Evolutionary conservation across 345 rosid species (phyloP), one percentile per base, ranked within the genome.

Genomic region (Cardamine chenopodiifolia): DNA sequence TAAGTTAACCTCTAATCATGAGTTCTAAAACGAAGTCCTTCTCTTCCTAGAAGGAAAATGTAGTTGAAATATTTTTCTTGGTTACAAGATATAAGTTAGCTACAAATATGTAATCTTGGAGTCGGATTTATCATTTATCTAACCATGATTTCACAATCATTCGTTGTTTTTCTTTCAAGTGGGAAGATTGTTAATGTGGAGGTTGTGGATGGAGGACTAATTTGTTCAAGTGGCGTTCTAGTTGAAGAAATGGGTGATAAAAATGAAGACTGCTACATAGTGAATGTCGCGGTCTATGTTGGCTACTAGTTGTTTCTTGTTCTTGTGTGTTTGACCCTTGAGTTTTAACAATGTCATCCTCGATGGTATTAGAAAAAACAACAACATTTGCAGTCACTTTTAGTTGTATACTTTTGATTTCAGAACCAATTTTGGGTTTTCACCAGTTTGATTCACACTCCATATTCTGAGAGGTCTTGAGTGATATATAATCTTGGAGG

Each of bases 221-320:
- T 94, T 64, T 90, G 96, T 85, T 91, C 97, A 7, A 91, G 96
- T 13, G 93, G 92, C 19, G 95, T 85, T 26, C 67, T 18, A 48
- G 89, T 91, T 56, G 97, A 91, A 83, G 96, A 91, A 81, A 88
- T 90, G 96, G 93, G 96, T 62, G 98, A 91, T 73, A 88, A 82
- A 80, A 91, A 84, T 47, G 96, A 90, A 25, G 93, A 89, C 42
- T 91, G 96, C 82, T 94, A 89, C 88, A 84, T 91, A 31, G 95
- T 91, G 56, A 93, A 89, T 77, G 94, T 86, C 26, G 96, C 98
- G 0, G 92, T 93, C 45, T 91, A 89, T 65, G 87, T 89, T 14
- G 94, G 96, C 71, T 91, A 91, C 85, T 93, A 86, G 62, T 60
- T 13, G 47, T 40, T 73, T 48, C 17, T 40, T 40, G 2, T 56